Percentiles rank a stretch among this genome's conserved stretches.
phyloP scores from a whole-genome alignment of 31 red algal species.

The Endocladia muricata region DNA sequence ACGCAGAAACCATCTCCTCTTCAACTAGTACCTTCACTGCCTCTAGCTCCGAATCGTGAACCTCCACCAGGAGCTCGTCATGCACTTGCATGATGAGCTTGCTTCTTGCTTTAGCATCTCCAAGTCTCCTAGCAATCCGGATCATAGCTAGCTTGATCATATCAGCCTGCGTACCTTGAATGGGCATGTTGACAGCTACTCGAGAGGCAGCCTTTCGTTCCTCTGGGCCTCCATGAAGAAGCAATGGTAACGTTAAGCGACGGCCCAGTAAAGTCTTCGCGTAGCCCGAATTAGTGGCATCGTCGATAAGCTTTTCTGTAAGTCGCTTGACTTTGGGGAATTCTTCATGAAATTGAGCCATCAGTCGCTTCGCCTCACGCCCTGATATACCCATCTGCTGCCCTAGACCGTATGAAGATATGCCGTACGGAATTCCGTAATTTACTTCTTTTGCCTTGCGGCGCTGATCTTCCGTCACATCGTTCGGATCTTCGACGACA shows the following conservation, averaged over 20 bases:
- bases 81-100: slow-evolving; percentile 52
- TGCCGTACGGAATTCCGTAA: slow-evolving; percentile 70
- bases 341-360: slow-evolving; percentile 20
- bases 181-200: slow-evolving; percentile 67
- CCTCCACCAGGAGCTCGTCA: slow-evolving; percentile 74
- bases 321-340: slow-evolving; percentile 50
- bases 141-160: slow-evolving; percentile 80
- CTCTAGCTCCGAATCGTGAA: slow-evolving; percentile 23
- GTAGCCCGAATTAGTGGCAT: slow-evolving; percentile 46
- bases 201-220: slow-evolving; percentile 43
- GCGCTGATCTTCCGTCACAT: slow-evolving; percentile 29
- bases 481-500: not conserved
- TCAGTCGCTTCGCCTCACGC: slow-evolving; percentile 27
- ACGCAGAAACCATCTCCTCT: slow-evolving; percentile 35
- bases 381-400: slow-evolving; percentile 16
- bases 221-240: not conserved
- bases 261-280: slow-evolving; percentile 68
- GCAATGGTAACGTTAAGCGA: slow-evolving; percentile 23
- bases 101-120: not conserved
- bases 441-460: slow-evolving; percentile 55
- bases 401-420: slow-evolving; percentile 40
- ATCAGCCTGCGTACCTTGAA: slow-evolving; percentile 85
- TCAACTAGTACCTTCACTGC: slow-evolving; percentile 22
- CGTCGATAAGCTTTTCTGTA: slow-evolving; percentile 17
- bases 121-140: slow-evolving; percentile 21